These are phyloP conservation scores for Beauveria bassiana DNA, from an alignment of 2,329 filamentous ascomycete genomes.

Conservation along the genomic window DNA sequence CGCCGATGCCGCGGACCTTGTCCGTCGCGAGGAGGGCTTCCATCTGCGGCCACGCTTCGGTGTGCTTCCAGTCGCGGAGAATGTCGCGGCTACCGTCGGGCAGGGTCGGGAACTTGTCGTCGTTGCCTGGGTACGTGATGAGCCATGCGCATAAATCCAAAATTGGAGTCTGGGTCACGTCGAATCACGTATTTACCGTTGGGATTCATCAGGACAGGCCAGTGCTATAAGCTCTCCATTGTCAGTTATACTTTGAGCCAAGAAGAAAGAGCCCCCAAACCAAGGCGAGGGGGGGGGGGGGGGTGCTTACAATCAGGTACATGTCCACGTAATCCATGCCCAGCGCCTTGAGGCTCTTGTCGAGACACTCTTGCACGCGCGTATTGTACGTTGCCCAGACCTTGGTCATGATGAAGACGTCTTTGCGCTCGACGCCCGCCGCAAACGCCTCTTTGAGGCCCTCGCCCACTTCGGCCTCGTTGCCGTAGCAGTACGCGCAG, in stretches of 20 bases:
- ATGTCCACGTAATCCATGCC: slow-evolving; percentile 77
- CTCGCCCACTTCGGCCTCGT: slow-evolving; percentile 76
- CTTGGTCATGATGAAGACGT: slow-evolving; percentile 80
- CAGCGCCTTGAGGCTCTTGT: slow-evolving; percentile 64
- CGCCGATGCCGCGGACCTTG: slow-evolving; percentile 47
- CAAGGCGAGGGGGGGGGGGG: no score
- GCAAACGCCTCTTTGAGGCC: slow-evolving; percentile 67
- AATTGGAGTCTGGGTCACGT: not conserved
- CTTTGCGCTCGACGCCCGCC: slow-evolving; percentile 64
- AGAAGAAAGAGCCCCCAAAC: no score
- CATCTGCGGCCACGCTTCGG: slow-evolving; percentile 71
- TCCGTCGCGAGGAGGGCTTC: slow-evolving; percentile 56
- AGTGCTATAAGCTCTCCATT: slow-evolving; percentile 47
- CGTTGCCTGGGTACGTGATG: slow-evolving; percentile 41
- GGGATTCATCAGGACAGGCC: slow-evolving; percentile 75
- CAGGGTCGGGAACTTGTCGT: slow-evolving; percentile 67
- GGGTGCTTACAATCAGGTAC: slow-evolving; percentile 57
- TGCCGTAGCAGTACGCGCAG: slow-evolving; percentile 68
- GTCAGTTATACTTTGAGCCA: no score
- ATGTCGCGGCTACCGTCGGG: slow-evolving; percentile 69
- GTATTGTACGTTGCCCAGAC: slow-evolving; percentile 76
- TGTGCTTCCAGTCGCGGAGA: slow-evolving; percentile 58
- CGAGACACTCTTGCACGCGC: slow-evolving; percentile 59
- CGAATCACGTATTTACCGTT: slow-evolving; percentile 43
- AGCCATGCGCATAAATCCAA: not conserved